Base-by-base conservation (phyloP, 345 rosid species). In the Toxicodendron radicans region DNA sequence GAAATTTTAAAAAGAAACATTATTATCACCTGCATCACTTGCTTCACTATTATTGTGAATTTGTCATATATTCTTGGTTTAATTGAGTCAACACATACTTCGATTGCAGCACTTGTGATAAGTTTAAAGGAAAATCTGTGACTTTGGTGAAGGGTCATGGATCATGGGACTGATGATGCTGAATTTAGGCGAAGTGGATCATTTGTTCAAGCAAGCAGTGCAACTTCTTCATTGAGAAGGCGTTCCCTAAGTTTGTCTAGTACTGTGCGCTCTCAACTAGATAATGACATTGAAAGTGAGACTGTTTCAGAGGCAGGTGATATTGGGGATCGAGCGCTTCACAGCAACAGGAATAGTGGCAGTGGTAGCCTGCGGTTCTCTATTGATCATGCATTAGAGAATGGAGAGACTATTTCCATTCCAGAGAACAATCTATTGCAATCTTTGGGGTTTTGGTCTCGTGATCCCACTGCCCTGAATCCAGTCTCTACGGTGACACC, bases 251-350 rank as follows among this genome's bases (percentile, higher is more conserved):
- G 81, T 48, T 74, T 86, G 74, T 80, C 90, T 51, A 76, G 84
- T 32, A 71, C 59, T 30, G 21, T 71, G 69, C 67, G 84, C 35
- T 74, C 69, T 53, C 67, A 78, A 7, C 41, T 70, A 13, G 83
- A 81, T 79, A 89, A 87, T 85, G 89, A 75, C 57, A 66, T 66
- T 56, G 89, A 85, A 73, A 85, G 85, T 48, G 89, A 86, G 86
- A 77, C 64, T 71, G 98, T 86, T 77, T 92, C 98, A 12, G 93
- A 92, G 87, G 97, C 94, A 1, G 98, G 96, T 41, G 98, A 94
- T 83, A 86, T 85, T 58, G 98, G 98, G 33, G 95, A 89, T 79
- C 89, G 91, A 41, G 93, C 86, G 32, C 89, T 90, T 74, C 81
- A 73, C 27, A 83, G 92, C 71, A 80, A 78, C 45, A 82, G 87